Evolutionary conservation across 352 stramenopile species (phyloP), one percentile per base, ranked within the genome.

Genomic region (Globisporangium spinosum): DNA sequence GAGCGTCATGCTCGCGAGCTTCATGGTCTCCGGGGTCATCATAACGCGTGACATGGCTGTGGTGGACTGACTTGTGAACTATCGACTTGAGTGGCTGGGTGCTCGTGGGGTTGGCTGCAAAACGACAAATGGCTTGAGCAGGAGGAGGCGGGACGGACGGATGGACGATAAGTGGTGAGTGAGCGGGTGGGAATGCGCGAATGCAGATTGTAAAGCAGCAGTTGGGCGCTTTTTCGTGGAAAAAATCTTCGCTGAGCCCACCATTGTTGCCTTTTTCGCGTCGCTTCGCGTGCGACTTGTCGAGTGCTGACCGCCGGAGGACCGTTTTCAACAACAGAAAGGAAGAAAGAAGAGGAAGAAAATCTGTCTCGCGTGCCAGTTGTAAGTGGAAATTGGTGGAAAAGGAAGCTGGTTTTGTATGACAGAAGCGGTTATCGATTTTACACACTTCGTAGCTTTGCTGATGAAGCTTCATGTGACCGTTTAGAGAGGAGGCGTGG

Each of bases 21-120:
- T 75, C 38, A 79, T 68, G n/a, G 45, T 47, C 40, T 74, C 73
- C 22, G 75, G 75, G 32, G 71, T 57, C 65, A 85, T 69, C 9
- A 43, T 29, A 17, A 73, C 7, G 32, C 53, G 23, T 12, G 22
- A 1, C 62, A 67, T 67, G 2, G 29, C 38, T 38, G 27, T 17
- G 13, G 27, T 45, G 12, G 38, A 43, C 25, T 20, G 38, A 43
- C 6, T 8, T 43, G 29, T 2, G 10, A 3, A 20, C 12, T 45
- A 12, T 45, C 10, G 29, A 17, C 17, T 45, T 35, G 53, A 10
- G 22, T 35, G 25, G 10, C 9, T 35, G 10, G 17, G 29, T 32
- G 55, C 55, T 43, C 20, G 27, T 47, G 55, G 55, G 17, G 6
- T 20, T 10, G 20, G 20, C 17, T 1, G 55, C 55, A 17, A n/a